These are phyloP conservation scores for Metschnikowia henanensis DNA, from an alignment of 805 yeast genomes.

Conservation along the genomic window DNA sequence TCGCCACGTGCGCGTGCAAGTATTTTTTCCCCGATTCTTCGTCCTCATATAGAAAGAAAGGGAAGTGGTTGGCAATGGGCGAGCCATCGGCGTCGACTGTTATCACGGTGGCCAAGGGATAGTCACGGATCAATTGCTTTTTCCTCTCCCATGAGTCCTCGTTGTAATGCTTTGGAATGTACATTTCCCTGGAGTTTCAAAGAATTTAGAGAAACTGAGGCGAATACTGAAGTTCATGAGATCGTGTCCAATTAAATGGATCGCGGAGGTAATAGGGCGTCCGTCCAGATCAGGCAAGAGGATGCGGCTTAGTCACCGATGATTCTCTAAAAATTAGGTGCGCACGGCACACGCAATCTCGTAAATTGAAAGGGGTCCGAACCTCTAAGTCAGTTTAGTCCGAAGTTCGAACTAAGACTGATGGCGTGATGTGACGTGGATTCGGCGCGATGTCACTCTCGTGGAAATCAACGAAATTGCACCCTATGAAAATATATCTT, in stretches of 20 bases:
- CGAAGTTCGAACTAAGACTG: no score
- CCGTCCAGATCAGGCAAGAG: slow-evolving; percentile 1
- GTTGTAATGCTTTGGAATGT: slow-evolving; percentile 34
- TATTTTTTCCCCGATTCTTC: slow-evolving; percentile 35
- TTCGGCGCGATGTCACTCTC: no score
- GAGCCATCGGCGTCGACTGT: slow-evolving; percentile 39
- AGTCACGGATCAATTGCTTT: slow-evolving; percentile 40
- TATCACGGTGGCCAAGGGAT: slow-evolving; percentile 55
- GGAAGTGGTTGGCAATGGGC: slow-evolving; percentile 55
- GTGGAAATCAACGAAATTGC: no score
- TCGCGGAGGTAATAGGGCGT: neutral
- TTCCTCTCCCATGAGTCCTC: slow-evolving; percentile 38
- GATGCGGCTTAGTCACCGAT: slow-evolving; percentile 1
- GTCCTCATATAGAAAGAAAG: slow-evolving; percentile 45
- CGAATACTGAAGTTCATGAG: neutral
- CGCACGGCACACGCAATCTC: no score
- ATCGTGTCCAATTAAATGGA: slow-evolving; percentile 2
- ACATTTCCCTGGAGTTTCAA: slow-evolving; percentile 26
- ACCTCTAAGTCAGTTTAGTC: no score
- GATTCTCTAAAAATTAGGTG: no score
- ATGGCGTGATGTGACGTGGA: no score
- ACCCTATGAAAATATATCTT: no score
- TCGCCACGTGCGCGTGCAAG: slow-evolving; percentile 57
- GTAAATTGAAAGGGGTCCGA: no score
- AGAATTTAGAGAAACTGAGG: neutral